Base-by-base conservation (phyloP, 805 yeast species). In the Ogataea paraovalis region DNA sequence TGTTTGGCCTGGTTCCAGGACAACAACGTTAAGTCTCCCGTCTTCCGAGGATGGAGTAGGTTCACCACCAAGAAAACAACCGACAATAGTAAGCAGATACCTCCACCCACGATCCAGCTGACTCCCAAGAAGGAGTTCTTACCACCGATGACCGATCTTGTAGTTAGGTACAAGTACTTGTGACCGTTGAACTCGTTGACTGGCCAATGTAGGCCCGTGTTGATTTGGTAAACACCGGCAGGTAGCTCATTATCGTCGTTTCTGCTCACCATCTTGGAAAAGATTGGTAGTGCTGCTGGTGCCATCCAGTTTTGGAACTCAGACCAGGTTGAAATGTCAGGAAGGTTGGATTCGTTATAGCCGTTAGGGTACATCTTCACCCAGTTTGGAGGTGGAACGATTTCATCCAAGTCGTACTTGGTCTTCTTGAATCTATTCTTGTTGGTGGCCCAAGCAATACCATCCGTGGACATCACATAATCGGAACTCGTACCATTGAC, bases 341-440 rank as follows among this genome's bases (percentile, higher is more conserved):
- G 94, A 42, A 87, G 43, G 60, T 85, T 86, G 0, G 75, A 74
- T 22, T 76, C 78, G 5, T 82, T 85, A 62, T 87, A 87, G 1
- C 95, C 95, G 49, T 85, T 60, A 1, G 95, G 95, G 56, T 61
- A 87, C 67, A 55, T 69, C 60, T 82, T 82, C 41, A 68, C 65
- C 95, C 95, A 87, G 64, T 86, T 86, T 55, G 94, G 95, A 9
- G 95, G 95, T 8, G 95, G 95, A 3, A 78, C 86, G 34, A 87
- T 78, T 25, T 85, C 83, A 2, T 72, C 63, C 0, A 80, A 73
- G 32, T 70, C 68, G 59, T 87, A 87, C 39, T 68, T 62, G 0
- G 95, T 83, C 61, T 77, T 81, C 62, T 82, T 79, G 66, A 75
- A 85, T 54, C 84, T 72, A 41, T 79, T 65, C 18, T 79, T 74